Evolutionary conservation across 2,329 filamentous ascomycete species (phyloP).

Genomic region (Colletotrichum spinosum): DNA sequence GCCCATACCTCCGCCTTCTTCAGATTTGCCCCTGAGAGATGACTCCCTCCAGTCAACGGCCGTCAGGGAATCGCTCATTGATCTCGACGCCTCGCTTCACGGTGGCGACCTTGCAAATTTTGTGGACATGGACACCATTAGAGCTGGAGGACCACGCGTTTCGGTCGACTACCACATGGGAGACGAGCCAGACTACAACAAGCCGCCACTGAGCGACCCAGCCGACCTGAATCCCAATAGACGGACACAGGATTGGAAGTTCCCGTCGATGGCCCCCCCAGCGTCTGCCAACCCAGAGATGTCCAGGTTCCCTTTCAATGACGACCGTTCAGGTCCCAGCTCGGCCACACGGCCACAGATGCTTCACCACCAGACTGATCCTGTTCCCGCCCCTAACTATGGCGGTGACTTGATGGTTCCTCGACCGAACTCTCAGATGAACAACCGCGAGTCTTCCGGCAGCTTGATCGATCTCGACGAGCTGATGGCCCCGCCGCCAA

Average conservation of each 20-base stretch:
- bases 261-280: conserved; percentile 64
- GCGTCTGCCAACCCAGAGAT: conserved; percentile 65
- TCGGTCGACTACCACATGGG: conserved; percentile 58
- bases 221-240: conserved; percentile 65
- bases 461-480: conserved; percentile 65
- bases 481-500: conserved; percentile 50
- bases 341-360: conserved; percentile 56
- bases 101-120: conserved; percentile 68
- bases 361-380: conserved; percentile 64
- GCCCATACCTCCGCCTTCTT: conserved; percentile 55
- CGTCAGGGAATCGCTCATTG: conserved; percentile 73
- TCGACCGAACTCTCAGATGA: conserved; percentile 46
- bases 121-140: conserved; percentile 71
- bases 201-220: conserved; percentile 68
- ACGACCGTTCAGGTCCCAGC: conserved; percentile 41
- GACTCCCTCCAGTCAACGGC: conserved; percentile 61
- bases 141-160: conserved; percentile 57
- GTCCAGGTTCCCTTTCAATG: conserved; percentile 61
- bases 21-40: conserved; percentile 70
- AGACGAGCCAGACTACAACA: conserved; percentile 50
- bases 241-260: conserved; percentile 68
- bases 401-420: conserved; percentile 33
- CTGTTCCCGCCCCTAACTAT: conserved; percentile 48
- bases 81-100: conserved; percentile 70
- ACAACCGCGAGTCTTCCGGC: conserved; percentile 50